Evolutionary conservation across 2,329 filamentous ascomycete species (phyloP).

Genomic region (Aureobasidium sp.): DNA sequence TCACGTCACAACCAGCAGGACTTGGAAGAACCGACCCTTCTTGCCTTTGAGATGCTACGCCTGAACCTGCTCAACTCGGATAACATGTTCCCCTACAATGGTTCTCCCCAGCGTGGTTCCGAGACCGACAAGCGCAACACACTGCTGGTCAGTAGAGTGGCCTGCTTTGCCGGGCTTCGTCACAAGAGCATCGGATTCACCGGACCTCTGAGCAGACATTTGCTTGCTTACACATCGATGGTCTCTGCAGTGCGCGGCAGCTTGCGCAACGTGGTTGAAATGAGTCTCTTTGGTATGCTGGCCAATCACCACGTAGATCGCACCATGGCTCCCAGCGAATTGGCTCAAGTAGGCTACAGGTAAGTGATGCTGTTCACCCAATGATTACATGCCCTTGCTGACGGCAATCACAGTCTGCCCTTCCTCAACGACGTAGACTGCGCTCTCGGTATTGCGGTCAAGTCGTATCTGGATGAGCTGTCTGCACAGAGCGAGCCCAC

Average conservation of each 20-base stretch:
- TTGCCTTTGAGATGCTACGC: conserved; percentile 79
- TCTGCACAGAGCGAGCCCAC: conserved; percentile 51
- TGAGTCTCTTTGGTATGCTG: conserved; percentile 71
- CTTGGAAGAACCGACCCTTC: conserved; percentile 69
- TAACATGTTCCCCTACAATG: conserved; percentile 55
- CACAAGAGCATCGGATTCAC: conserved; percentile 88
- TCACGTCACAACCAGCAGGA: conserved; percentile 30
- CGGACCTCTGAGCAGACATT: conserved; percentile 82
- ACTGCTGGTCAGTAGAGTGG: conserved; percentile 77
- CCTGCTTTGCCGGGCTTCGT: conserved; percentile 71
- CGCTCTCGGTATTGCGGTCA: conserved; percentile 69
- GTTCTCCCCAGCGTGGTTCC: conserved; percentile 52
- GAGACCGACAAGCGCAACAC: conserved; percentile 68
- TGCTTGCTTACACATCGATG: conserved; percentile 79
- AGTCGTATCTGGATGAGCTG: conserved; percentile 71
- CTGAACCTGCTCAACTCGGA: conserved; percentile 70
- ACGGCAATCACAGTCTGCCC: conserved; percentile 42
- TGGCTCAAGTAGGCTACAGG: conserved; percentile 63
- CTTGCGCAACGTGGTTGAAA: conserved; percentile 77
- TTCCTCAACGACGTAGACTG: conserved; percentile 66
- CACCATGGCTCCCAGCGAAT: conserved; percentile 42
- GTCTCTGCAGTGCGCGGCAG: conserved; percentile 71
- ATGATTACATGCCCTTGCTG: background rate
- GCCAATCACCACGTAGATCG: conserved; percentile 72
- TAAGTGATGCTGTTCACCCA: conserved; percentile 39